phyloP scores from a whole-genome alignment of 2,329 filamentous ascomycete species.

The Fusarium sp. region DNA sequence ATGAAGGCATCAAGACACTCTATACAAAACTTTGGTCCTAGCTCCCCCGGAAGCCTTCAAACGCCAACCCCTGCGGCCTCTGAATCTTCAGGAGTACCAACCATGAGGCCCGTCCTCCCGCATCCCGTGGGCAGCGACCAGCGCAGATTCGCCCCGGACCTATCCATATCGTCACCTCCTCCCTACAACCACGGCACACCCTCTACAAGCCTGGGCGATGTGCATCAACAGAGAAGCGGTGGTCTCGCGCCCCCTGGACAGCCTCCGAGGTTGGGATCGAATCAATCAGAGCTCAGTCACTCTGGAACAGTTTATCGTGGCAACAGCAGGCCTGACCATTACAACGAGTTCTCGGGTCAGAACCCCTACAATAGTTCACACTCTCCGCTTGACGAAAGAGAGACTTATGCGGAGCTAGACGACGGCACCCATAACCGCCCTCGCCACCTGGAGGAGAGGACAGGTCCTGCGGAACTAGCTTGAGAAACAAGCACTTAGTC shows the following conservation, averaged over 20 bases:
- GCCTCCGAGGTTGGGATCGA: slow-evolving; percentile 8
- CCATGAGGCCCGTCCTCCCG: slow-evolving; percentile 37
- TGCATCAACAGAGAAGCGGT: slow-evolving; percentile 21
- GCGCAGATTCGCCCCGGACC: slow-evolving; percentile 15
- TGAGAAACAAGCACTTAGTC: neutral
- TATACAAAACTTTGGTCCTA: slow-evolving; percentile 27
- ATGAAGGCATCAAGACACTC: slow-evolving; percentile 36
- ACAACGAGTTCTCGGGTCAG: slow-evolving; percentile 36
- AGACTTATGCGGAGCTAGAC: slow-evolving; percentile 23
- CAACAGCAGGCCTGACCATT: slow-evolving; percentile 41
- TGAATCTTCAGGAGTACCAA: slow-evolving; percentile 24
- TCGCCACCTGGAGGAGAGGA: slow-evolving; percentile 20
- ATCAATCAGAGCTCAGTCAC: slow-evolving; percentile 28
- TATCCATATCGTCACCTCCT: slow-evolving; percentile 20
- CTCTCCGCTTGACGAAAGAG: slow-evolving; percentile 21
- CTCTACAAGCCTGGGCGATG: slow-evolving; percentile 20
- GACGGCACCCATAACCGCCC: slow-evolving; percentile 22
- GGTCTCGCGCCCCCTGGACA: slow-evolving; percentile 11
- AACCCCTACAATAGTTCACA: slow-evolving; percentile 31
- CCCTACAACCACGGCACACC: slow-evolving; percentile 23
- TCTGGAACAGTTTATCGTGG: slow-evolving; percentile 39
- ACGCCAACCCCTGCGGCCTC: slow-evolving; percentile 35
- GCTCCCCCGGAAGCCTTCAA: slow-evolving; percentile 22
- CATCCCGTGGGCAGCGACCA: slow-evolving; percentile 23
- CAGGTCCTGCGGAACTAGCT: slow-evolving; percentile 18